Evolutionary conservation across 169 alveolate species (phyloP).

Genomic region (Cryptosporidium meleagridis): DNA sequence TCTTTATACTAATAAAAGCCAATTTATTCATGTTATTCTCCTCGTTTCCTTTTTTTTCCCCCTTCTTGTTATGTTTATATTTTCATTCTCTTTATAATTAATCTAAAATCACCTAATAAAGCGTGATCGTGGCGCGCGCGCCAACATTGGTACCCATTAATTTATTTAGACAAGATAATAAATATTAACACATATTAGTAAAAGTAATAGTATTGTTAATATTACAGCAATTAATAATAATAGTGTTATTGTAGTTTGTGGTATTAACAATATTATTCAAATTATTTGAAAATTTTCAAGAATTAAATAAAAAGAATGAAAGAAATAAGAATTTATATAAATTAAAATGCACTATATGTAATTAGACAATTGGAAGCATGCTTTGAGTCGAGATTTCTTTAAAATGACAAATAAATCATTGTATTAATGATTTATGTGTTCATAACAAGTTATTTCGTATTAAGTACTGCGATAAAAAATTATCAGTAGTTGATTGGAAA

Average conservation of each 20-base stretch:
- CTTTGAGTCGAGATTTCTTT: constrained; percentile 69
- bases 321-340: not conserved
- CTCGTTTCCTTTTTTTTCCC: not conserved
- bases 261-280: no score
- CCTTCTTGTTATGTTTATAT: not conserved
- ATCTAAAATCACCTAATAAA: not conserved
- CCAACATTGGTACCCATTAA: not conserved
- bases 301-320: not conserved
- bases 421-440: constrained; percentile 1
- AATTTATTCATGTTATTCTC: not conserved
- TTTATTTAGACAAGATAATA: not conserved
- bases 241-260: no score
- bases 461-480: constrained; percentile 40
- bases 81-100: not conserved
- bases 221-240: no score
- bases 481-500: not conserved
- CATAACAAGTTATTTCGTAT: constrained; percentile 66
- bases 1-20: no score
- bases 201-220: not conserved
- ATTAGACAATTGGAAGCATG: constrained; percentile 16
- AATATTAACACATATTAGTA: not conserved
- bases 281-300: not conserved
- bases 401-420: not conserved
- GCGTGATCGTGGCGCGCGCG: constrained; percentile 24
- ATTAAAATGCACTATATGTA: no score